phyloP scores from a whole-genome alignment of 129 eudicot genomes.

The Oenanthe sinensis region DNA sequence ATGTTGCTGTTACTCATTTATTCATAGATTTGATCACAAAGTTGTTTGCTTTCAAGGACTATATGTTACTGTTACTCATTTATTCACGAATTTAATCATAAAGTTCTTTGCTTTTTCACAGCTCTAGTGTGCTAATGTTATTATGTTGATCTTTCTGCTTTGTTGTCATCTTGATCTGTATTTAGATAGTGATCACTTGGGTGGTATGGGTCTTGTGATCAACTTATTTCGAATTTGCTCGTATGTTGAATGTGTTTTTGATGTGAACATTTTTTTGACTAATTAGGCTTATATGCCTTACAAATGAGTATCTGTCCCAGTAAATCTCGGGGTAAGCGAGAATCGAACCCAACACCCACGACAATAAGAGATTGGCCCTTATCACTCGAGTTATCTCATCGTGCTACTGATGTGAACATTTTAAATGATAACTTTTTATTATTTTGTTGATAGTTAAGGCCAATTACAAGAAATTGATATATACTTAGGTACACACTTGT shows the following conservation, averaged over 20 bases:
- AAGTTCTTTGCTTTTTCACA: background rate
- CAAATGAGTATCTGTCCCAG: too few species aligned
- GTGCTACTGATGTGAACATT: too few species aligned
- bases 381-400: too few species aligned
- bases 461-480: background rate
- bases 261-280: too few species aligned
- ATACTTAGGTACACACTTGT: background rate
- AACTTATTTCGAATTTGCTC: background rate
- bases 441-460: too few species aligned
- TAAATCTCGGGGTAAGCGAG: too few species aligned
- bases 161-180: background rate
- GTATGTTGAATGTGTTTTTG: background rate
- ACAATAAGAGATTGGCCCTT: too few species aligned
- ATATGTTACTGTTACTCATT: background rate
- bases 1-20: background rate
- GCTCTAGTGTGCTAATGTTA: background rate
- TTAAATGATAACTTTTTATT: too few species aligned
- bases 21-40: background rate
- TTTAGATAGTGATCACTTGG: background rate
- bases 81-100: background rate
- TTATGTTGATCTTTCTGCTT: background rate
- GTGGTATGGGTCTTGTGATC: background rate
- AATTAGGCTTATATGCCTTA: too few species aligned
- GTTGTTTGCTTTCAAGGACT: background rate
- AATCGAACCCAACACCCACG: too few species aligned